A percentile compares a stretch with the other conserved stretches of the same genome.
Conservation (phyloP, 2,329 filamentous ascomycete species). For the Bimuria novae-zelandiae region DNA sequence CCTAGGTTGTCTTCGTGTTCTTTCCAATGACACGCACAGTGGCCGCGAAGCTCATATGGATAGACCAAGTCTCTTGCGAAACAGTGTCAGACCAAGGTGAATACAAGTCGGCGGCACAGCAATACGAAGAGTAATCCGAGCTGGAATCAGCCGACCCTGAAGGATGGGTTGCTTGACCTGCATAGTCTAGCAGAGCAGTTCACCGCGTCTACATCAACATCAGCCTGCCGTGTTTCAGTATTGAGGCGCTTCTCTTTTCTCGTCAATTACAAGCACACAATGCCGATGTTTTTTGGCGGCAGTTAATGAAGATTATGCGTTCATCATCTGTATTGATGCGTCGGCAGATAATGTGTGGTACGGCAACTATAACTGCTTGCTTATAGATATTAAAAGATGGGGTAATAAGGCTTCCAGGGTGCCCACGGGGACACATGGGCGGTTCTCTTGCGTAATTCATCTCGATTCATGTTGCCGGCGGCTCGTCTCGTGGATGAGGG, state of each 20-base stretch:
- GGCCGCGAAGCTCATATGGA: no score
- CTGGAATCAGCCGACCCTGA: not conserved
- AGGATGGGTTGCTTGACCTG: not conserved
- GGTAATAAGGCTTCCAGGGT: no score
- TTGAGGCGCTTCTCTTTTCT: not conserved
- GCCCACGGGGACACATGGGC: no score
- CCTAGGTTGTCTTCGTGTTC: no score
- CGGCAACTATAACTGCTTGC: not conserved
- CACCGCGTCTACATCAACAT: not conserved
- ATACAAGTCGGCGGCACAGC: not conserved
- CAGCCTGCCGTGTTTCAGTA: not conserved
- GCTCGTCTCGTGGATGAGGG: no score
- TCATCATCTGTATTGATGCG: not conserved
- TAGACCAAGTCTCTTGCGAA: no score
- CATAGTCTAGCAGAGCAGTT: not conserved
- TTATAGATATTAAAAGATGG: constrained; percentile 3
- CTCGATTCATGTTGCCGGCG: no score
- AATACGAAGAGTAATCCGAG: not conserved
- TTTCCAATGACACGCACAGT: no score
- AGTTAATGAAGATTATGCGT: not conserved
- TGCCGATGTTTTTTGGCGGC: not conserved
- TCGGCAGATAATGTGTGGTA: constrained; percentile 2
- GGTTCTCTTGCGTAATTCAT: no score
- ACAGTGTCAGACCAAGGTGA: not conserved
- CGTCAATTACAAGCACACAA: not conserved